These are phyloP conservation scores for Candida sp. DNA, from an alignment of 1,139 yeast species.

Conservation along the genomic window DNA sequence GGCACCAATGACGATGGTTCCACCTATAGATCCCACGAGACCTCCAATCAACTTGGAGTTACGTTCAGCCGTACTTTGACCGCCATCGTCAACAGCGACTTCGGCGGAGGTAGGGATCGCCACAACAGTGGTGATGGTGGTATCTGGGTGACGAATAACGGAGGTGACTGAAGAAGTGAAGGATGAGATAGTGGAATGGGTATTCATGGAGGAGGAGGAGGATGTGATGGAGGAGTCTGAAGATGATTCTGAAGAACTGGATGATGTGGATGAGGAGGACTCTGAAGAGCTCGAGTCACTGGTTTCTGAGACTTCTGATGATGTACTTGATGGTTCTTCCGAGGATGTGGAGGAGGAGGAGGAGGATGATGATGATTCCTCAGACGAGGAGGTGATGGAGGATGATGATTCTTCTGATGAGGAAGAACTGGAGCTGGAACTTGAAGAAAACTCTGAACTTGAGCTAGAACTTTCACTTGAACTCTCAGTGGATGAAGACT, in stretches of 20 bases:
- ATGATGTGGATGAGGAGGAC: not conserved
- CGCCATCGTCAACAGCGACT: slow-evolving; percentile 9
- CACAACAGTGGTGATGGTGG: slow-evolving; percentile 47
- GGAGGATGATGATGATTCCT: slow-evolving; percentile 5
- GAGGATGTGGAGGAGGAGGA: no score
- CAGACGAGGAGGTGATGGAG: slow-evolving; percentile 4
- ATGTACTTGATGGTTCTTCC: slow-evolving; percentile 7
- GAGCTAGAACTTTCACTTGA: not conserved
- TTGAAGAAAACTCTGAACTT: slow-evolving; percentile 7
- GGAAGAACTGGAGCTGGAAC: slow-evolving; percentile 10
- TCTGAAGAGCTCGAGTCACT: slow-evolving; percentile 2
- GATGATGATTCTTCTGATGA: slow-evolving; percentile 6
- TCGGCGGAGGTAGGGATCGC: slow-evolving; percentile 40
- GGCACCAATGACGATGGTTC: slow-evolving; percentile 44
- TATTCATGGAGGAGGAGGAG: slow-evolving; percentile 7
- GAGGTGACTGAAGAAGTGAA: slow-evolving; percentile 18
- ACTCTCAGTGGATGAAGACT: slow-evolving; percentile 4
- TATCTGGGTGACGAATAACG: slow-evolving; percentile 25
- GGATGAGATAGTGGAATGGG: slow-evolving; percentile 11
- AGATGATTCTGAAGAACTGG: slow-evolving; percentile 1
- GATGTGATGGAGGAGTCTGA: slow-evolving; percentile 7
- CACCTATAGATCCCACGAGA: slow-evolving; percentile 52
- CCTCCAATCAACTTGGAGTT: slow-evolving; percentile 51
- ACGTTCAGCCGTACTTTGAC: slow-evolving; percentile 21
- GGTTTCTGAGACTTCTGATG: slow-evolving; percentile 6